These are phyloP conservation scores for Leccinum pachyderme DNA, from an alignment of 1,284 basidiomycete genomes.

Conservation along the genomic window DNA sequence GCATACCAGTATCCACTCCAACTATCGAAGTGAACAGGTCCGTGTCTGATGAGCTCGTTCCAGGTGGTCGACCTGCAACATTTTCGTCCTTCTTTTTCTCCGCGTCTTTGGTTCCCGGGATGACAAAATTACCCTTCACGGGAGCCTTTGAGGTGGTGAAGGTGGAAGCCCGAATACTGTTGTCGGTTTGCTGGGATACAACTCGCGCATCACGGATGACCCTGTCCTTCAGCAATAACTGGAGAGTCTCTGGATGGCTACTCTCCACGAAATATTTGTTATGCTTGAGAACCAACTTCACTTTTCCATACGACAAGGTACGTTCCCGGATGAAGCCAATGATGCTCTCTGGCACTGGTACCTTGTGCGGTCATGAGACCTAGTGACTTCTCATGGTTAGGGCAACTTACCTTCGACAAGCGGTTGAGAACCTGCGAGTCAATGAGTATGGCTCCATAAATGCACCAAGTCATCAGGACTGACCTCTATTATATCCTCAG, in stretches of 20 bases:
- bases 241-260: slow-evolving; percentile 87
- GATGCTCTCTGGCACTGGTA: slow-evolving; percentile 86
- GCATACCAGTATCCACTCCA: slow-evolving; percentile 82
- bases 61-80: slow-evolving; percentile 36
- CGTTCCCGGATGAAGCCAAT: slow-evolving; percentile 84
- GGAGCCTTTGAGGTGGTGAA: slow-evolving; percentile 85
- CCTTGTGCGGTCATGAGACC: slow-evolving; percentile 43
- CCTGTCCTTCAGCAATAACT: slow-evolving; percentile 81
- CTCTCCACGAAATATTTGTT: slow-evolving; percentile 97
- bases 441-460: slow-evolving; percentile 15
- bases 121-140: slow-evolving; percentile 75
- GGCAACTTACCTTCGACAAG: slow-evolving; percentile 69
- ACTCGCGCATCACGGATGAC: slow-evolving; percentile 82
- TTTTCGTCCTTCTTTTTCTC: slow-evolving; percentile 64
- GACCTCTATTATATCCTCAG: slow-evolving; percentile 98
- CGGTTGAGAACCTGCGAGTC: slow-evolving; percentile 72
- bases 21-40: slow-evolving; percentile 90
- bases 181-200: slow-evolving; percentile 58
- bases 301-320: slow-evolving; percentile 93
- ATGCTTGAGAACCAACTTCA: slow-evolving; percentile 94
- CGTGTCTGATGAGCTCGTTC: slow-evolving; percentile 49
- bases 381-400: background rate
- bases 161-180: slow-evolving; percentile 72
- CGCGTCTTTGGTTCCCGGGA: slow-evolving; percentile 78
- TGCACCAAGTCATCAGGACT: slow-evolving; percentile 34